Conservation (phyloP, 2,329 filamentous ascomycete species). For the Stemphylium vesicarium region DNA sequence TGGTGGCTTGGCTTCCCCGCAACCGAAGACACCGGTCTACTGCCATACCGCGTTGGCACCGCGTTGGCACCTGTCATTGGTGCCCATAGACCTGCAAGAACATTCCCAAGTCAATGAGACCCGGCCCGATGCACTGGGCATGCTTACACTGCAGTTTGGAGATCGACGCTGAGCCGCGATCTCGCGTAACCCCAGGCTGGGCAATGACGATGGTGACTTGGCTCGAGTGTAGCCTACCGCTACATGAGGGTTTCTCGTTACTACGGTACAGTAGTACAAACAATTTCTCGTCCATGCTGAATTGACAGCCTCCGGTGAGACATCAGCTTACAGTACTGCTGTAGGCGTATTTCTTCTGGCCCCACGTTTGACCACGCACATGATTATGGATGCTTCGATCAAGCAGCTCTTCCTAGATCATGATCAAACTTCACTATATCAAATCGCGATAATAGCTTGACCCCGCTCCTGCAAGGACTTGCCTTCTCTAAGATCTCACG, state of each 20-base stretch:
- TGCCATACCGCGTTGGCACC: background rate
- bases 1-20: slow-evolving; percentile 12
- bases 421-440: too few relatives aligned
- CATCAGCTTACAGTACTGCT: background rate
- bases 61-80: slow-evolving; percentile 3
- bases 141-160: slow-evolving; percentile 1
- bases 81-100: background rate
- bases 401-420: background rate
- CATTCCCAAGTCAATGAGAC: background rate
- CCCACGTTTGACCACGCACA: background rate
- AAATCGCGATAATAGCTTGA: background rate
- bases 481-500: background rate
- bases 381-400: too few relatives aligned
- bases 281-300: background rate
- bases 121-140: slow-evolving; percentile 9
- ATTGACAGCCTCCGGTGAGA: background rate
- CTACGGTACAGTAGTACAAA: background rate
- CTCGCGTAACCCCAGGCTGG: slow-evolving; percentile 14
- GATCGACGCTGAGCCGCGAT: slow-evolving; percentile 16
- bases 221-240: slow-evolving; percentile 1
- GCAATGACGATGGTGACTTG: slow-evolving; percentile 26
- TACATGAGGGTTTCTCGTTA: background rate
- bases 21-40: background rate
- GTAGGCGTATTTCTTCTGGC: background rate
- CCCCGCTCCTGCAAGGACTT: background rate